Conservation (phyloP, 2,329 filamentous ascomycete species). For the Aspergillus pseudoviridinutans region DNA sequence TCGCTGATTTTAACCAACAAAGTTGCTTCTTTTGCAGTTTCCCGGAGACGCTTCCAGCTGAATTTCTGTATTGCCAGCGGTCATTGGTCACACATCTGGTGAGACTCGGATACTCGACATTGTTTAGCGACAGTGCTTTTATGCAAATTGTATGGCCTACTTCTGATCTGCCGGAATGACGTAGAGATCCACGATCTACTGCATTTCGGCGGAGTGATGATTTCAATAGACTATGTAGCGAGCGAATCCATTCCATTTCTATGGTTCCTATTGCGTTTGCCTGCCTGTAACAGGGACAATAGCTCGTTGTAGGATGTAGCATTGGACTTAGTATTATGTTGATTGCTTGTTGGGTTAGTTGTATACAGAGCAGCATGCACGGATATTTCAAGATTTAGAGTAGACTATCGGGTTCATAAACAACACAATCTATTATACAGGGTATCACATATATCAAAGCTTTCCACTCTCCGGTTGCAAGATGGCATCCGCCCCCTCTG, state of each 20-base stretch:
- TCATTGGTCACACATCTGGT: not conserved
- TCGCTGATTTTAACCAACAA: constrained; percentile 11
- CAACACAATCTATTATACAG: not conserved
- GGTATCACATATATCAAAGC: constrained; percentile 1
- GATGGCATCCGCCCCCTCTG: constrained; percentile 16
- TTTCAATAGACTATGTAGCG: not conserved
- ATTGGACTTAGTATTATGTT: too few species aligned
- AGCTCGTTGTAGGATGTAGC: not conserved
- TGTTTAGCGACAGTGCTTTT: not conserved
- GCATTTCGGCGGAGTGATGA: not conserved
- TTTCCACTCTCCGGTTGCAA: constrained; percentile 5
- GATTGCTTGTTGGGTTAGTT: not conserved
- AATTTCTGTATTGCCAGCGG: constrained; percentile 11
- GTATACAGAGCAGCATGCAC: not conserved
- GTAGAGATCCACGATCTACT: not conserved
- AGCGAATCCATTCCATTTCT: not conserved
- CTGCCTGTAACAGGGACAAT: not conserved
- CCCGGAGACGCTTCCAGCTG: constrained; percentile 5
- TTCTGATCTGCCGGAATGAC: not conserved
- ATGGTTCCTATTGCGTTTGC: not conserved
- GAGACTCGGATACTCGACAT: not conserved
- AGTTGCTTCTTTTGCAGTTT: constrained; percentile 7
- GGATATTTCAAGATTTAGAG: not conserved
- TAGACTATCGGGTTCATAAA: not conserved
- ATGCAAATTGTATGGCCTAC: not conserved